Evolutionary conservation across 2,329 filamentous ascomycete species (phyloP).

Genomic region (Monosporascus sp.): DNA sequence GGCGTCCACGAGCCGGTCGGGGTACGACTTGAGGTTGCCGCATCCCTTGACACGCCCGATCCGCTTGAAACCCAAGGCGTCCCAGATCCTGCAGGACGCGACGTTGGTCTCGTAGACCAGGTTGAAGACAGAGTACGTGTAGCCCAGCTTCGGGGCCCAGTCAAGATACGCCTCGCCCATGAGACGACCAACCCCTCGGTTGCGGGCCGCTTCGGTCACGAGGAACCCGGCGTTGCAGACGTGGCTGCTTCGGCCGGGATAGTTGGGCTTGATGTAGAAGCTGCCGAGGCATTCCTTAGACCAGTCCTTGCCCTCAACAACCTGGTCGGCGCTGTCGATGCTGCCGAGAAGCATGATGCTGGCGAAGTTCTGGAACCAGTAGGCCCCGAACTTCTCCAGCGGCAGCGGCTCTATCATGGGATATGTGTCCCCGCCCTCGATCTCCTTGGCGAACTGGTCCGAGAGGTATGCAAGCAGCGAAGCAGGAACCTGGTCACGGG

Average conservation of each 20-base stretch:
- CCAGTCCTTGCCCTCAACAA: constrained; percentile 64
- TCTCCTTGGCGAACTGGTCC: constrained; percentile 82
- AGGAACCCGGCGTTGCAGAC: constrained; percentile 82
- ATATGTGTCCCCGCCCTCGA: constrained; percentile 88
- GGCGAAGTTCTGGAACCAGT: constrained; percentile 90
- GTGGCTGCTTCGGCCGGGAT: constrained; percentile 84
- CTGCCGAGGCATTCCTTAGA: constrained; percentile 76
- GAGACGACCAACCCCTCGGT: constrained; percentile 67
- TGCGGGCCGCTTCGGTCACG: constrained; percentile 66
- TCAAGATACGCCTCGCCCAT: constrained; percentile 75
- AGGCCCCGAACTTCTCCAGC: constrained; percentile 68
- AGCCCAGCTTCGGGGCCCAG: constrained; percentile 75
- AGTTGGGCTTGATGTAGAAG: constrained; percentile 93
- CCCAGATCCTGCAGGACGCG: constrained; percentile 85
- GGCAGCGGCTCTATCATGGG: constrained; percentile 76
- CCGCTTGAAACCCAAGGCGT: constrained; percentile 85
- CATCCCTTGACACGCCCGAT: constrained; percentile 76
- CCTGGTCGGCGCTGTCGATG: constrained; percentile 56
- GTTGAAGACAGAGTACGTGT: constrained; percentile 91
- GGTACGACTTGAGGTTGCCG: constrained; percentile 64
- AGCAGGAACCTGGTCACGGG: constrained; percentile 68
- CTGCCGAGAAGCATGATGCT: constrained; percentile 82
- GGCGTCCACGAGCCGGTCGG: constrained; percentile 64
- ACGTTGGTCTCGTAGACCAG: constrained; percentile 92
- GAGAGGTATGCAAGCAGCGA: constrained; percentile 72